These are phyloP conservation scores for Diplosphaera chodatii DNA, from an alignment of 139 green algal species.

Conservation along the genomic window DNA sequence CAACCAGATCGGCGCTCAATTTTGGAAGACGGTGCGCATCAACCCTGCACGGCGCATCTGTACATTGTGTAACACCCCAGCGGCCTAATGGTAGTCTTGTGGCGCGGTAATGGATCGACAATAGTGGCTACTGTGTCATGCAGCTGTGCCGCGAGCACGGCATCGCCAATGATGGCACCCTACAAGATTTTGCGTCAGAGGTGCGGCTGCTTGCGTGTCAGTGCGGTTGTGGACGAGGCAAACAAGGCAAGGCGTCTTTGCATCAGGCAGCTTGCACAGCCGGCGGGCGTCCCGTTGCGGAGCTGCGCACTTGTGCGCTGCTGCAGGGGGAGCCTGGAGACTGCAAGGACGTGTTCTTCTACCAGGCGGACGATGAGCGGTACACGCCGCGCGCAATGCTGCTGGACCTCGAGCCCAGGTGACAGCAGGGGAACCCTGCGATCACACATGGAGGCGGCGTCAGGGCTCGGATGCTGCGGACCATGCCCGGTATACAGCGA, in stretches of 20 bases:
- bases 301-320: too few relatives aligned
- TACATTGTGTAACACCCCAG: too few relatives aligned
- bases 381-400: slow-evolving; percentile 94
- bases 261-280: too few relatives aligned
- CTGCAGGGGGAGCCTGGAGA: slow-evolving; percentile 43
- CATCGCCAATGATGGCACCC: slow-evolving; percentile 92
- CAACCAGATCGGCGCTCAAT: slow-evolving; percentile 97
- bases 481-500: too few relatives aligned
- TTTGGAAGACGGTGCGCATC: slow-evolving; percentile 77
- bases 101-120: too few relatives aligned
- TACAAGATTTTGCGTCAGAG: slow-evolving; percentile 83
- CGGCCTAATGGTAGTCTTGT: too few relatives aligned
- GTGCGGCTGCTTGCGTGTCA: slow-evolving; percentile 9
- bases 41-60: too few relatives aligned
- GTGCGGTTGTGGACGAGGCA: too few relatives aligned
- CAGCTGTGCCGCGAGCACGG: slow-evolving; percentile 95
- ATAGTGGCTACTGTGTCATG: neutral
- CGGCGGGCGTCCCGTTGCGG: too few relatives aligned
- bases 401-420: slow-evolving; percentile 93
- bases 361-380: slow-evolving; percentile 98
- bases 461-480: neutral
- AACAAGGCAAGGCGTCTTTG: too few relatives aligned
- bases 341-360: slow-evolving; percentile 99
- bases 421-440: too few relatives aligned
- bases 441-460: neutral